Evolutionary conservation across 2,329 filamentous ascomycete genomes (phyloP), one percentile per base, ranked within the genome.

Genomic region (Stemphylium beticola): DNA sequence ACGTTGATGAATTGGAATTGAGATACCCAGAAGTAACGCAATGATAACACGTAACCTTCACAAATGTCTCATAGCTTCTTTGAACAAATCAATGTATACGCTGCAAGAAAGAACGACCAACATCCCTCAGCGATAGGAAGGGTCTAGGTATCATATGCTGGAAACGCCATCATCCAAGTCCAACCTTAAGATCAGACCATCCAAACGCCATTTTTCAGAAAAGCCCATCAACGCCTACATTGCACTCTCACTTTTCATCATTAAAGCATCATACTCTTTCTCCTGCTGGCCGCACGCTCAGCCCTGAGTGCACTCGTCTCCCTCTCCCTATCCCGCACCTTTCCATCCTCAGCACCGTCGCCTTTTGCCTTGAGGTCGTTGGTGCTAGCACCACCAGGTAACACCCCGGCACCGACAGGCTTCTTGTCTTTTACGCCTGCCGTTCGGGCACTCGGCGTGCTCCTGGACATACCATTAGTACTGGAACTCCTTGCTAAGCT

Each of bases 181-280:
- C n/a, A 45, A 12, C 4, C 11, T 20, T 9, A 45, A 24, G 14
- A 45, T 15, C 32, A 26, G 24, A 32, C 36, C 38, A 44, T 49
- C 39, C 29, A 24, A 45, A 29, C 41, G 15, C 22, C 46, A 37
- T 37, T 39, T 31, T 34, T 18, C 42, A 34, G 47, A 32, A 36
- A 26, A 56, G 29, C 22, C 48, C 11, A 17, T 39, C n/a, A 24
- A 46, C 31, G 32, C 45, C 18, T 38, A 41, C 42, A 51, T 57
- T 20, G 38, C 36, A 47, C 24, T 17, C 42, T 41, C n/a, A 17
- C 32, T 41, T 29, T 24, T 22, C 24, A 29, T 34, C 41, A 53
- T 68, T 61, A 77, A 40, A 78, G 53, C 73, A 78, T 71, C 76
- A 77, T 78, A 59, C 76, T 78, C 63, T 76, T 74, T 55, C 76